Conservation (phyloP, 306 rosid genomes). For the Rosa rugosa region DNA sequence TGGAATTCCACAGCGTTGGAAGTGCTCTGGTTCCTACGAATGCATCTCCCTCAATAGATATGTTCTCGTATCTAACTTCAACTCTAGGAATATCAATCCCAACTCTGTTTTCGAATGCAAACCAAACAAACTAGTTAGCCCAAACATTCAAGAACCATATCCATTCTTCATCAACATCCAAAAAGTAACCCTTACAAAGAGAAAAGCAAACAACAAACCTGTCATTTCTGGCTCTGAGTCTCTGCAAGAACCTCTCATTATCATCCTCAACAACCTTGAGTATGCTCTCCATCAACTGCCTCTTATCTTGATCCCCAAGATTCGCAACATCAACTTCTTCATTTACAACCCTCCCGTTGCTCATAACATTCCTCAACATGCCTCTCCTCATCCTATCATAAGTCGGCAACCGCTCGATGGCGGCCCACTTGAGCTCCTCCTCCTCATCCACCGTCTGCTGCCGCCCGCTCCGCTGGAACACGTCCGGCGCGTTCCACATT, state of each 20-base stretch:
- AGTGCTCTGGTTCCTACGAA: slow-evolving; percentile 65
- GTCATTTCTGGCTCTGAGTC: slow-evolving; percentile 55
- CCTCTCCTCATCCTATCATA: slow-evolving; percentile 68
- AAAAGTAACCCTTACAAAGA: too few species aligned
- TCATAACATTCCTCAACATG: slow-evolving; percentile 48
- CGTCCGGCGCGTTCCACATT: slow-evolving; percentile 53
- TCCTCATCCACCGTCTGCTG: slow-evolving; percentile 50
- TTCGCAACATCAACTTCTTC: slow-evolving; percentile 61
- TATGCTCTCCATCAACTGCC: slow-evolving; percentile 55
- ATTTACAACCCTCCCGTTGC: slow-evolving; percentile 47
- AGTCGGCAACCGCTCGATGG: slow-evolving; percentile 73
- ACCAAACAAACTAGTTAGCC: neutral
- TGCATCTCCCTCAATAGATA: slow-evolving; percentile 65
- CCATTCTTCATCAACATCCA: too few species aligned
- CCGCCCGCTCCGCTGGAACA: slow-evolving; percentile 49
- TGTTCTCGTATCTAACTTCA: slow-evolving; percentile 52
- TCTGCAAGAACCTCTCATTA: slow-evolving; percentile 51
- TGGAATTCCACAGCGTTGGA: slow-evolving; percentile 55
- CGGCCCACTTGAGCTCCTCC: slow-evolving; percentile 75
- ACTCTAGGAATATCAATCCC: slow-evolving; percentile 58
- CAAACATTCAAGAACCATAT: too few species aligned
- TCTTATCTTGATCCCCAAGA: slow-evolving; percentile 53
- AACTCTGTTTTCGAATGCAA: slow-evolving; percentile 39
- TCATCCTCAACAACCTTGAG: slow-evolving; percentile 66
- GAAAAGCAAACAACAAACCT: slow-evolving; percentile 31